Base-by-base conservation (phyloP, 306 rosid genomes). In the Cajanus cajan region DNA sequence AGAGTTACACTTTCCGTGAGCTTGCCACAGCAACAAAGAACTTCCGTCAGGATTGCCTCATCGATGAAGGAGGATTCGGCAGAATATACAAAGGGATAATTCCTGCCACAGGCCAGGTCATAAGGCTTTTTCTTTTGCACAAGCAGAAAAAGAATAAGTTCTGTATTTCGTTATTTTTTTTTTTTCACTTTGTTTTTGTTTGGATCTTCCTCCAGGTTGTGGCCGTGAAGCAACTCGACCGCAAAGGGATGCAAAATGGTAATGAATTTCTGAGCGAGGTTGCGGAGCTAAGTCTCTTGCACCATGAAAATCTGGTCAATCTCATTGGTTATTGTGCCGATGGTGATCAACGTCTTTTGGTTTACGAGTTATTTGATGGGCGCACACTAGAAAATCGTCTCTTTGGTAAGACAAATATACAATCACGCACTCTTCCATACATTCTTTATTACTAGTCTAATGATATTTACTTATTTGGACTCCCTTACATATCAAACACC, bases 291-390 rank as follows among this genome's bases (percentile, higher is more conserved):
- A 88, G 97, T 80, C 75, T 41, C 61, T 63, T 90, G 37, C 86
- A 86, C 54, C 98, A 95, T 78, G 90, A 87, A 52, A 92, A 95
- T 77, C 86, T 95, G 43, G 97, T 91, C 61, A 85, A 84, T 77
- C 91, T 95, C 25, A 67, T 87, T 71, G 98, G 98, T 45, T 92
- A 95, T 58, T 95, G 98, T 82, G 93, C 97, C 24, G 98, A 95
- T 78, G 98, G 98, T 1, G 98, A 95, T 59, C 98, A 95, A 70
- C 91, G 98, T 79, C 91, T 95, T 63, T 72, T 95, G 89, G 98
- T 95, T 15, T 87, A 87, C 78, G 97, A 95, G 57, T 90, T 52
- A 55, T 66, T 91, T 85, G 11, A 84, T 2, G 90, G 84, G 4
- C 74, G 85, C 40, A 74, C 92, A 71, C 74, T 95, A 33, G 93